These are phyloP conservation scores for Sicyos edulis DNA, from an alignment of 306 rosid species.

Conservation along the genomic window DNA sequence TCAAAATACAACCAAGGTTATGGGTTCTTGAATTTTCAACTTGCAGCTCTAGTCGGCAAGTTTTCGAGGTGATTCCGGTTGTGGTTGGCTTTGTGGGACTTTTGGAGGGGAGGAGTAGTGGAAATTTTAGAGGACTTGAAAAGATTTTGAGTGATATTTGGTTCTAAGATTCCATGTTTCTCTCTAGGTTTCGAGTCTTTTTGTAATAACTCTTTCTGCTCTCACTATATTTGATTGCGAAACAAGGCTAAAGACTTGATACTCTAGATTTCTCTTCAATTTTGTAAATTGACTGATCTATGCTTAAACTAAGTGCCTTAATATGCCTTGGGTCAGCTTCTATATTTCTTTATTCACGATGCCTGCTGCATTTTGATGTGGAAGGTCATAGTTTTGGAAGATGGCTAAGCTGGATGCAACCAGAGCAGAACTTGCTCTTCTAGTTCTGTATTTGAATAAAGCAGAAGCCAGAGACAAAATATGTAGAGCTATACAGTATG, in stretches of 20 bases:
- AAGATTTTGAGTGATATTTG: too few species aligned
- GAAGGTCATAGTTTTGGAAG: conserved; percentile 25
- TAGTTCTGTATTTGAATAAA: conserved; percentile 78
- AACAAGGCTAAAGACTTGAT: too few species aligned
- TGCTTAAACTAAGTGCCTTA: not conserved
- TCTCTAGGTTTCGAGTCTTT: too few species aligned
- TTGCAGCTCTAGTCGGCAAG: not conserved
- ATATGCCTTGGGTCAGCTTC: not conserved
- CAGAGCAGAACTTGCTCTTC: conserved; percentile 83
- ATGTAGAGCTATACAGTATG: conserved; percentile 96
- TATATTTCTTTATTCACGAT: conserved; percentile 5
- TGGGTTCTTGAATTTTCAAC: not conserved
- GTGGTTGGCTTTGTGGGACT: too few species aligned
- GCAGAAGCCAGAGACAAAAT: conserved; percentile 99
- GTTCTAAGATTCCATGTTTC: not conserved
- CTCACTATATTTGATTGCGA: not conserved
- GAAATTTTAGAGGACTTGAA: not conserved
- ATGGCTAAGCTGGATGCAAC: conserved; percentile 88
- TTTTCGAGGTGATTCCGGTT: too few species aligned
- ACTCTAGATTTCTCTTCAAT: too few species aligned
- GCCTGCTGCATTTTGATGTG: conserved; percentile 4
- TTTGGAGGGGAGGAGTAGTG: not conserved
- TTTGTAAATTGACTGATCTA: not conserved
- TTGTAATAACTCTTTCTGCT: not conserved
- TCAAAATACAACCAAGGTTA: not conserved